phyloP scores from a whole-genome alignment of 2,329 filamentous ascomycete species.

The Bipolaris zeicola region DNA sequence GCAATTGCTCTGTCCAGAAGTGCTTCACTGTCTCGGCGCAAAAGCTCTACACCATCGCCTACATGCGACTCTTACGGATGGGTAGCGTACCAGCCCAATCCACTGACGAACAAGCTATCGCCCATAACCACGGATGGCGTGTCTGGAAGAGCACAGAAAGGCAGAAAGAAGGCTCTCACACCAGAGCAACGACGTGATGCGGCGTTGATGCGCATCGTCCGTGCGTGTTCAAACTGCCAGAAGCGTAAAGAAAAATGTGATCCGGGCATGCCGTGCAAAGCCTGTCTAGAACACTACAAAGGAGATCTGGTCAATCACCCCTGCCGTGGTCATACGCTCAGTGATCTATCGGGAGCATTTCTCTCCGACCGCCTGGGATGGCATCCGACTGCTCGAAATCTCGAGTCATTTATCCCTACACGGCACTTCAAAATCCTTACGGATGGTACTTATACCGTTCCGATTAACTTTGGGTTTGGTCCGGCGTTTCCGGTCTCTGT shows the following conservation, averaged over 20 bases:
- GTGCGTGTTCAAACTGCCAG: constrained; percentile 46
- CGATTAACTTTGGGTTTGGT: constrained; percentile 44
- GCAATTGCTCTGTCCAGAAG: constrained; percentile 33
- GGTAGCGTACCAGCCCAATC: constrained; percentile 44
- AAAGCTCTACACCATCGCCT: constrained; percentile 33
- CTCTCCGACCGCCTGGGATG: constrained; percentile 43
- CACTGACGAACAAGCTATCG: constrained; percentile 38
- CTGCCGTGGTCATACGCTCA: constrained; percentile 43
- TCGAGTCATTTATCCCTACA: constrained; percentile 33
- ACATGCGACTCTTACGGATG: constrained; percentile 41
- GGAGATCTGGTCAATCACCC: constrained; percentile 44
- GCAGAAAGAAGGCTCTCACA: constrained; percentile 42
- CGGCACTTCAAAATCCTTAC: constrained; percentile 22
- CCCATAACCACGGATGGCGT: constrained; percentile 36
- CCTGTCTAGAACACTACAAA: constrained; percentile 48
- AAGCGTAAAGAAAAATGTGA: constrained; percentile 48
- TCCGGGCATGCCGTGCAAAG: constrained; percentile 47
- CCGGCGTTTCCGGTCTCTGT: constrained; percentile 34
- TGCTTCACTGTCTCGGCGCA: constrained; percentile 34
- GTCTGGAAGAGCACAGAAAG: constrained; percentile 34
- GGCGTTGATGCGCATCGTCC: constrained; percentile 45
- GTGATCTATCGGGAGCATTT: constrained; percentile 36
- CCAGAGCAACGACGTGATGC: constrained; percentile 43
- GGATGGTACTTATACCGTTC: constrained; percentile 35
- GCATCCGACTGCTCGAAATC: constrained; percentile 42